These are phyloP conservation scores for Penicillium turbatum DNA, from an alignment of 495 filamentous ascomycete species.

Conservation along the genomic window DNA sequence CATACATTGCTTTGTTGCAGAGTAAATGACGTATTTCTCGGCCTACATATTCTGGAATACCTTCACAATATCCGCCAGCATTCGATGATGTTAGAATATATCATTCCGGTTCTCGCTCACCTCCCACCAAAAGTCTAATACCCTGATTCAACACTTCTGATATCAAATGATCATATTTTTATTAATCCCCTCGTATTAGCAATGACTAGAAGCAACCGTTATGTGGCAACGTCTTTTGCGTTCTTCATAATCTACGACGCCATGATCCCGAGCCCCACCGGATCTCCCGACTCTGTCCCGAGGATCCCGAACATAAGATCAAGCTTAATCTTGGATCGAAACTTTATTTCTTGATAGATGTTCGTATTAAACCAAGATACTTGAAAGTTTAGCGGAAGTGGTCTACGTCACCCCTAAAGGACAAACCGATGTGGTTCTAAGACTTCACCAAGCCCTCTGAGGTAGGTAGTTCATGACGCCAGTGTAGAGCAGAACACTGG, in stretches of 20 bases:
- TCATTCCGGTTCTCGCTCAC: neutral
- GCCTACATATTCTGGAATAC: neutral
- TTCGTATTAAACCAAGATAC: neutral
- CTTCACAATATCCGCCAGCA: neutral
- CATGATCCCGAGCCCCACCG: neutral
- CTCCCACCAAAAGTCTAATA: too few relatives aligned
- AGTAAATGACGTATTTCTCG: neutral
- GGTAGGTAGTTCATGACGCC: conserved; percentile 3
- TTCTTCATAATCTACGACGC: conserved; percentile 2
- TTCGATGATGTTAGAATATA: neutral
- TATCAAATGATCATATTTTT: too few relatives aligned
- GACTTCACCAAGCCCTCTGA: neutral
- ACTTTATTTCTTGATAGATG: neutral
- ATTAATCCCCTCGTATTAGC: neutral
- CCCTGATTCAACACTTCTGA: neutral
- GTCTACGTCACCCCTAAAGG: neutral
- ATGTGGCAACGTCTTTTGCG: neutral
- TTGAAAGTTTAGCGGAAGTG: neutral
- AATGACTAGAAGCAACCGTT: neutral
- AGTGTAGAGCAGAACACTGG: neutral
- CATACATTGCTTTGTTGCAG: neutral
- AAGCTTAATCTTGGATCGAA: neutral
- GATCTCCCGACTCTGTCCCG: neutral
- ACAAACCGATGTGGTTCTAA: neutral
- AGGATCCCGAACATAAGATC: neutral